Base-by-base conservation (phyloP, 495 filamentous ascomycete species). In the Aspergillus sparsus region DNA sequence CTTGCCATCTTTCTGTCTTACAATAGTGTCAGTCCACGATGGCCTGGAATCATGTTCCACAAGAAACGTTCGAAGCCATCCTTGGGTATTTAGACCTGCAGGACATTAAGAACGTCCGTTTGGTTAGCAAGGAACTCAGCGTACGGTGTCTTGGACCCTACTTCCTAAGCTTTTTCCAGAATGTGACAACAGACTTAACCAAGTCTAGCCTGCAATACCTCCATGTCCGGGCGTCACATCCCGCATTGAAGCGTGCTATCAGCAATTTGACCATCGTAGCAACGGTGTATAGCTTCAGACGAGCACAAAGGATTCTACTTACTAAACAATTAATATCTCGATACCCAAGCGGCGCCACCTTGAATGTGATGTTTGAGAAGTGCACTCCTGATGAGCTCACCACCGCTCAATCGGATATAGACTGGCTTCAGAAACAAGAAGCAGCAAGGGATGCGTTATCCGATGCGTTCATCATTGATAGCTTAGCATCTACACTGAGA, bases 131-230 rank as follows among this genome's bases (percentile, higher is more conserved):
- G 11, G 8, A 21, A n/a, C 33, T 51, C 34, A 34, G 49, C 27
- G 18, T 12, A 31, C 7, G 49, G 12, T 51, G 49, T 34, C 21
- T 51, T 7, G 49, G 49, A 5, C 49, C 49, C 5, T 33, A 51
- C 34, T 51, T 51, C 49, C 21, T 51, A 11, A 34, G 18, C 21
- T 51, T 51, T 31, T 51, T 51, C 49, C 27, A 51, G 10, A 51
- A 51, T 34, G 49, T 34, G 15, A 13, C 49, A 11, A 51, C 49
- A 15, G 49, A 51, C 49, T 51, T 51, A 31, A 51, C 49, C 10
- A 11, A 51, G 32, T 34, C 49, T 6, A 51, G 49, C 21, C 49
- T 51, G 10, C 49, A 34, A 34, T 32, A 34, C 7, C 31, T 51
- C 32, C 5, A 13, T 34, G 13, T 31, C 11, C 21, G 49, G 15